A percentile compares a stretch with the other conserved stretches of the same genome.
Evolutionary conservation across 345 rosid species (phyloP).

Genomic region (Carallia brachiata): DNA sequence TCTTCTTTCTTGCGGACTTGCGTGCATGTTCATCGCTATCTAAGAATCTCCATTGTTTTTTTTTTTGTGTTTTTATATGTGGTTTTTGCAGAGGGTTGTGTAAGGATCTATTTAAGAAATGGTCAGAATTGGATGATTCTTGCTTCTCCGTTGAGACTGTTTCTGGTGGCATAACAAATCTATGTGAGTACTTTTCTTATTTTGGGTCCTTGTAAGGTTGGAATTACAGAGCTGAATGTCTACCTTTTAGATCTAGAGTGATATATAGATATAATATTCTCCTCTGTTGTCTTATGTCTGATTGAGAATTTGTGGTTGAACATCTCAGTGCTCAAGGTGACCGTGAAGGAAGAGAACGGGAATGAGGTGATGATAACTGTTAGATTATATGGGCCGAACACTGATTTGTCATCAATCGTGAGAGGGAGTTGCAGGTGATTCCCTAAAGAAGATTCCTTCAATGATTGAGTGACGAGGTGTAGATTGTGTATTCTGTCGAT

Average conservation of each 20-base stretch:
- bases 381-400: constrained; percentile 89
- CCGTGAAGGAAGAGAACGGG: constrained; percentile 64
- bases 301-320: neutral
- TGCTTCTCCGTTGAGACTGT: constrained; percentile 67
- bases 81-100: constrained; percentile 52
- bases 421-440: constrained; percentile 68
- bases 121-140: constrained; percentile 68
- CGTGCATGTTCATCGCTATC: too few species aligned
- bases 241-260: neutral
- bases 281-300: neutral
- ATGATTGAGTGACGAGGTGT: neutral
- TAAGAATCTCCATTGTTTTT: neutral
- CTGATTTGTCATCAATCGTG: constrained; percentile 81
- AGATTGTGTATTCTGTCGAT: neutral
- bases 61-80: constrained; percentile 15
- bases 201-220: neutral
- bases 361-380: constrained; percentile 57
- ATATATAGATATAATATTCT: neutral
- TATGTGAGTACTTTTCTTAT: constrained; percentile 47
- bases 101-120: constrained; percentile 79
- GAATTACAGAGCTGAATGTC: neutral
- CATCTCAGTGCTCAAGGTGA: constrained; percentile 74
- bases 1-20: too few species aligned
- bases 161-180: constrained; percentile 94
- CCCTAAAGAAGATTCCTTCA: neutral